Conservation (phyloP, 257 asterid genomes). For the Schizonepeta tenuifolia region DNA sequence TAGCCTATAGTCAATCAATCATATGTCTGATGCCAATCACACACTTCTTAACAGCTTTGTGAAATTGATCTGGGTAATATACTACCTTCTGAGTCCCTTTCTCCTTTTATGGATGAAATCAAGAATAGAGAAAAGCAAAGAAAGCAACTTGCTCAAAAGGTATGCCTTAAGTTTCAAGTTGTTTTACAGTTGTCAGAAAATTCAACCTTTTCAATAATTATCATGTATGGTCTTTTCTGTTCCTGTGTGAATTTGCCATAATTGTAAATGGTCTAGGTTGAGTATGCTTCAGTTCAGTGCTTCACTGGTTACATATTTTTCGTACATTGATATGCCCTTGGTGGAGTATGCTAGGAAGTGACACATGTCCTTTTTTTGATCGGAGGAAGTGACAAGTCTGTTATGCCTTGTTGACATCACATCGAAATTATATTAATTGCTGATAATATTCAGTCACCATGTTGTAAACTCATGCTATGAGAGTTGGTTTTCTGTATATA, state of each 20-base stretch:
- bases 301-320: not conserved
- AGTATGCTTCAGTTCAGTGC: not conserved
- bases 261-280: not conserved
- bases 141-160: constrained; percentile 81
- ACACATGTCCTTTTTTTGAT: too few species aligned
- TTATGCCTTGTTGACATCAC: constrained; percentile 9
- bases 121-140: constrained; percentile 89
- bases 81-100: constrained; percentile 76
- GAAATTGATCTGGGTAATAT: constrained; percentile 71
- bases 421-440: constrained; percentile 1
- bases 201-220: not conserved
- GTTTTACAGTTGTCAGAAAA: constrained; percentile 11
- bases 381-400: too few species aligned
- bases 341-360: not conserved
- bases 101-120: constrained; percentile 92
- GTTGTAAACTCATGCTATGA: constrained; percentile 20
- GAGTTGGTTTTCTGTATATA: constrained; percentile 41
- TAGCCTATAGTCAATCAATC: not conserved
- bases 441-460: constrained; percentile 6
- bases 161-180: constrained; percentile 36
- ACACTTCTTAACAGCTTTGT: constrained; percentile 65
- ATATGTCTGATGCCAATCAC: constrained; percentile 14
- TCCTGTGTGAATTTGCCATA: not conserved
- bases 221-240: not conserved
- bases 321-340: constrained; percentile 18